A percentile compares a stretch with the other conserved stretches of the same genome.
These are phyloP conservation scores for Curvularia sp. DNA, from an alignment of 2,329 filamentous ascomycete species.

Conservation along the genomic window DNA sequence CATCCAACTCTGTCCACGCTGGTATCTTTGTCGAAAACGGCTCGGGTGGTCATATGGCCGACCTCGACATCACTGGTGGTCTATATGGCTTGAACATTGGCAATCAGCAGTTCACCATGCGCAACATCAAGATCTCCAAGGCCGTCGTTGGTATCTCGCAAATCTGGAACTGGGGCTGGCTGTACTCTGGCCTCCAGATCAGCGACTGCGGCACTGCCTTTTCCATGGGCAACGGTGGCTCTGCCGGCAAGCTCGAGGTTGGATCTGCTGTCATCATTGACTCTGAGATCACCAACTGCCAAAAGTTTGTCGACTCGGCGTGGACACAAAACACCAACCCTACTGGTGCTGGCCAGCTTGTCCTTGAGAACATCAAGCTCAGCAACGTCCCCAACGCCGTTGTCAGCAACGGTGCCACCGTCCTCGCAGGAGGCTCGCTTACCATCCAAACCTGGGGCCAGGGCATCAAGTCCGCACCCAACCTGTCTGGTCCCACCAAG, in stretches of 20 bases:
- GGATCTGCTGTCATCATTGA: constrained; percentile 67
- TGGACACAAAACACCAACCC: constrained; percentile 49
- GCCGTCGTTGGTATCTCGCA: constrained; percentile 63
- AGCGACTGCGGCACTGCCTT: constrained; percentile 63
- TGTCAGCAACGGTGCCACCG: constrained; percentile 36
- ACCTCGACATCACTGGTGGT: constrained; percentile 56
- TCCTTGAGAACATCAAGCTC: constrained; percentile 62
- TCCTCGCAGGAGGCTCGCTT: constrained; percentile 43
- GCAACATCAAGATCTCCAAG: constrained; percentile 62
- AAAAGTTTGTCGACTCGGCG: constrained; percentile 58
- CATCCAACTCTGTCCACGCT: constrained; percentile 56
- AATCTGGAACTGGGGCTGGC: constrained; percentile 68
- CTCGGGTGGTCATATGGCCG: constrained; percentile 56
- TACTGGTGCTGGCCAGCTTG: constrained; percentile 58
- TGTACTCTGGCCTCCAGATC: constrained; percentile 60
- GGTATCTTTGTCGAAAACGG: constrained; percentile 58
- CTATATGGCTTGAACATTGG: constrained; percentile 53
- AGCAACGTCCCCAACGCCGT: constrained; percentile 46
- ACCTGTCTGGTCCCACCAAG: constrained; percentile 54
- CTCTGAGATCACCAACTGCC: constrained; percentile 59
- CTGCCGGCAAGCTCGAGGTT: constrained; percentile 49
- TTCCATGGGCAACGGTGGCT: constrained; percentile 53
- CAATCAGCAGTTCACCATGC: constrained; percentile 65
- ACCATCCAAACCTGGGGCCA: constrained; percentile 48
- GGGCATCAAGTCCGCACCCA: constrained; percentile 46